Evolutionary conservation across 2,329 filamentous ascomycete genomes (phyloP).

Genomic region (Herpotrichia juniperi): DNA sequence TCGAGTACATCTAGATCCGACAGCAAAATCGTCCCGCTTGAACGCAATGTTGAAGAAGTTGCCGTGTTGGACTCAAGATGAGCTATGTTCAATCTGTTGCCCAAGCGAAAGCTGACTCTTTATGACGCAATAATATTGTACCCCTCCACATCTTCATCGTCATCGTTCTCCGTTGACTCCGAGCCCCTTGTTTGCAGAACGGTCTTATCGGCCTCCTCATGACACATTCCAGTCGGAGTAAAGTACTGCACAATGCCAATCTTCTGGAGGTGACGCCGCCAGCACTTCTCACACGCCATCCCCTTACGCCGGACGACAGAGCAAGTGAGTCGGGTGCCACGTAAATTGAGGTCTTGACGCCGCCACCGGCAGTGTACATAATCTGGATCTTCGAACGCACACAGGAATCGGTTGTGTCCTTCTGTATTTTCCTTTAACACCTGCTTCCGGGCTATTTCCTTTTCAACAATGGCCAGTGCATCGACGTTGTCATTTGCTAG

Average conservation of each 20-base stretch:
- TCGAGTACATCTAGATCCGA: too few species aligned
- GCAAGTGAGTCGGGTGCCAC: slow-evolving; percentile 26
- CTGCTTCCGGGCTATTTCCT: slow-evolving; percentile 26
- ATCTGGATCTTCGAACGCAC: slow-evolving; percentile 35
- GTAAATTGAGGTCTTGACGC: slow-evolving; percentile 28
- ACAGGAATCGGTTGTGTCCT: slow-evolving; percentile 25
- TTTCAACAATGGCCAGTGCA: slow-evolving; percentile 21
- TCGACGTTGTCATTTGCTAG: slow-evolving; percentile 21
- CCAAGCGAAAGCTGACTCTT: not conserved
- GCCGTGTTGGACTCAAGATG: not conserved
- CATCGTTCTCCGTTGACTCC: slow-evolving; percentile 17
- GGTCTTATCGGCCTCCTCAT: slow-evolving; percentile 31
- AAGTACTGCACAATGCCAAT: slow-evolving; percentile 32
- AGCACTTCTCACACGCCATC: slow-evolving; percentile 29
- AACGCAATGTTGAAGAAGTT: too few species aligned
- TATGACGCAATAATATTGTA: slow-evolving; percentile 5
- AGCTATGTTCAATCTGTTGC: not conserved
- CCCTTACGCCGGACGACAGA: slow-evolving; percentile 26
- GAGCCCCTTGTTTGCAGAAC: slow-evolving; percentile 19
- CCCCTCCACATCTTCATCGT: slow-evolving; percentile 18
- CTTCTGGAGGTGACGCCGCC: slow-evolving; percentile 28
- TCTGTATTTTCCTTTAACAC: slow-evolving; percentile 29
- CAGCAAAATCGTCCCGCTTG: too few species aligned
- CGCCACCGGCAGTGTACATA: slow-evolving; percentile 33
- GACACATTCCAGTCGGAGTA: slow-evolving; percentile 33